Conservation (phyloP, 2,329 filamentous ascomycete species). For the Fusarium sp. region DNA sequence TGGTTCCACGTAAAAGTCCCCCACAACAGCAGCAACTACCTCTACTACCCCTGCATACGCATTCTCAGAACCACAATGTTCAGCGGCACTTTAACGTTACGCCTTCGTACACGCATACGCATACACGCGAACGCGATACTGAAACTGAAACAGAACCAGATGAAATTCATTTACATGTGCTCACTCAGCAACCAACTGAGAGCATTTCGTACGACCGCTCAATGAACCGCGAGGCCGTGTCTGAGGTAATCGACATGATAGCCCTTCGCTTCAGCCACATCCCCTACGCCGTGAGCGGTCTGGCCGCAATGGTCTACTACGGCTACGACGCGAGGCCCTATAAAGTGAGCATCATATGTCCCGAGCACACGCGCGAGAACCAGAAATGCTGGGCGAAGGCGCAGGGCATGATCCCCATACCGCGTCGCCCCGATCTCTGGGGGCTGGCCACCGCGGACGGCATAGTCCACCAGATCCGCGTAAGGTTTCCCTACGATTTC, state of each 20-base stretch:
- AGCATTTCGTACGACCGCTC: conserved; percentile 31
- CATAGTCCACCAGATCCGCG: conserved; percentile 50
- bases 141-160: background rate
- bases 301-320: conserved; percentile 59
- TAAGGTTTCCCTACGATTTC: conserved; percentile 55
- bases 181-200: conserved; percentile 16
- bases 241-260: conserved; percentile 56
- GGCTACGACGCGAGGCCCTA: conserved; percentile 52
- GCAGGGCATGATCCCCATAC: conserved; percentile 49
- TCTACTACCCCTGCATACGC: conserved; percentile 23
- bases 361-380: conserved; percentile 51
- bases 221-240: conserved; percentile 51
- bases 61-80: conserved; percentile 16
- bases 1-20: conserved; percentile 33
- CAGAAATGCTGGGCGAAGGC: conserved; percentile 58
- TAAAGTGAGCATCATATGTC: conserved; percentile 58
- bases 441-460: conserved; percentile 53
- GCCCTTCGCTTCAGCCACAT: conserved; percentile 57
- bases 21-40: conserved; percentile 22
- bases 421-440: conserved; percentile 51
- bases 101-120: background rate
- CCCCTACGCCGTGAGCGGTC: conserved; percentile 62
- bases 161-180: conserved; percentile 6
- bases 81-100: background rate
- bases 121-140: background rate